A percentile compares a stretch with the other conserved stretches of the same genome.
Evolutionary conservation across 2,329 filamentous ascomycete genomes (phyloP).

Genomic region (Nigrospora sphaerica): DNA sequence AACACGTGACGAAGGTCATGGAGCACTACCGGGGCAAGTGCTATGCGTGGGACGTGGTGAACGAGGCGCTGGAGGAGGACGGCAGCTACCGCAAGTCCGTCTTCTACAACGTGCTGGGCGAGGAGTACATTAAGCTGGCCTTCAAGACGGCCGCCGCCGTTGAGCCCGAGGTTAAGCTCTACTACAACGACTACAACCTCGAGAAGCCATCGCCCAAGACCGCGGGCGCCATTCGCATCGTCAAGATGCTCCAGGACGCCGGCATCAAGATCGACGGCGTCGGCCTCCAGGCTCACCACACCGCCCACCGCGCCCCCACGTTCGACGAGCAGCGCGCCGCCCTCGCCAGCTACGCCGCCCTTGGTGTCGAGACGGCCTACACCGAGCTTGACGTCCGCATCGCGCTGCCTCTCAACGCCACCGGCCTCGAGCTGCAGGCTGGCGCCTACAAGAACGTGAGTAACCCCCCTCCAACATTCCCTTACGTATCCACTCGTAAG

Average conservation of each 20-base stretch:
- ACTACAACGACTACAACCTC: constrained; percentile 55
- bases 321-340: constrained; percentile 30
- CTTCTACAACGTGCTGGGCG: constrained; percentile 44
- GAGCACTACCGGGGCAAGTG: constrained; percentile 40
- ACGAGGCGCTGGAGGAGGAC: constrained; percentile 50
- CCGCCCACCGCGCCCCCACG: constrained; percentile 31
- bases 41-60: constrained; percentile 51
- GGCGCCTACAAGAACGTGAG: constrained; percentile 18
- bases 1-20: constrained; percentile 42
- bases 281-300: constrained; percentile 44
- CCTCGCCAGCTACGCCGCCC: constrained; percentile 33
- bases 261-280: constrained; percentile 44
- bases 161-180: constrained; percentile 43
- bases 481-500: not conserved
- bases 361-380: constrained; percentile 43
- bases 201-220: constrained; percentile 32
- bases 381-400: constrained; percentile 49
- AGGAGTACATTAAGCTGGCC: constrained; percentile 44
- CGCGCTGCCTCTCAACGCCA: constrained; percentile 17
- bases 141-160: constrained; percentile 41
- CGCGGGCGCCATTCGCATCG: constrained; percentile 24
- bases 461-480: not conserved
- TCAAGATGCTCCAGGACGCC: constrained; percentile 24
- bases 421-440: constrained; percentile 20
- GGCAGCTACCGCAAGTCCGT: constrained; percentile 38